Evolutionary conservation across 192 early-diverging fungal species (phyloP).

Genomic region (Dimargaris verticillata): DNA sequence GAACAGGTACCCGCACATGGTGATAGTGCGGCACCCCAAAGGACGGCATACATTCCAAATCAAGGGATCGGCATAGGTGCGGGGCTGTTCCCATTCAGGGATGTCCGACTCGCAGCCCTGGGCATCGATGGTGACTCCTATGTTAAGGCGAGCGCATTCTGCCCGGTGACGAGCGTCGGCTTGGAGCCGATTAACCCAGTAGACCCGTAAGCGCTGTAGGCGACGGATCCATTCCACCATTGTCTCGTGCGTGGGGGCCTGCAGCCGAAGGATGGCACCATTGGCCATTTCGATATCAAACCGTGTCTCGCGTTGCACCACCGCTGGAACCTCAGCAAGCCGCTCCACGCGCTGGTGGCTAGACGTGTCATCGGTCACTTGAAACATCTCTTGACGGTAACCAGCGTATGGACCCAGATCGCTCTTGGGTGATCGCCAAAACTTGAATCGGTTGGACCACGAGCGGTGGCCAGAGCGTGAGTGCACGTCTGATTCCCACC

Average conservation of each 20-base stretch:
- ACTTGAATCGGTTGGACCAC: no score
- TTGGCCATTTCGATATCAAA: conserved; percentile 21
- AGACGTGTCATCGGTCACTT: background rate
- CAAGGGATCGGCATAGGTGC: conserved; percentile 19
- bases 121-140: background rate
- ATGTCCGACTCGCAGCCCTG: conserved; percentile 8
- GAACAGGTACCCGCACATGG: conserved; percentile 24
- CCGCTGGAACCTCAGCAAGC: background rate
- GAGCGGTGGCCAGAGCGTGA: no score
- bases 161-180: conserved; percentile 15
- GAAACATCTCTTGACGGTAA: conserved; percentile 3
- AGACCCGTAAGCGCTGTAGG: conserved; percentile 20
- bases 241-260: conserved; percentile 20
- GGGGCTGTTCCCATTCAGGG: conserved; percentile 10
- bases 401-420: no score
- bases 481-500: no score
- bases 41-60: conserved; percentile 27
- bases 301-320: conserved; percentile 7
- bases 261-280: conserved; percentile 19
- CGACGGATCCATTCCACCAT: conserved; percentile 26
- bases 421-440: no score
- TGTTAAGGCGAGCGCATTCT: conserved; percentile 2
- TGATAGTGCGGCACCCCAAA: conserved; percentile 27
- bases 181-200: conserved; percentile 24
- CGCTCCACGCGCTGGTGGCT: background rate